These are phyloP conservation scores for Francoa sonchifolia DNA, from an alignment of 441 rosid species.

Conservation along the genomic window DNA sequence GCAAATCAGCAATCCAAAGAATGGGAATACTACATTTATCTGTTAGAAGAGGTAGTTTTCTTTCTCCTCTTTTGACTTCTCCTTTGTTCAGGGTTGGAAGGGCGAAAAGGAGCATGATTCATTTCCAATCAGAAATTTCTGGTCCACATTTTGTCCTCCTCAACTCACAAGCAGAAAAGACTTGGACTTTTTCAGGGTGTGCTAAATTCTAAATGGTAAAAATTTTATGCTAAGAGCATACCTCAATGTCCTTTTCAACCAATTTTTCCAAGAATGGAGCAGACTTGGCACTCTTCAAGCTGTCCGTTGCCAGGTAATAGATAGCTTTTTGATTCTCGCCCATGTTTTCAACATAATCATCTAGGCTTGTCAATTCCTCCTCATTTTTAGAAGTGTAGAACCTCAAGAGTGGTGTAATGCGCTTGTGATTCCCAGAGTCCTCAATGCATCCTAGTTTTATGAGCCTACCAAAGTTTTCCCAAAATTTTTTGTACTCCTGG, in stretches of 20 bases:
- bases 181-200: too few species aligned
- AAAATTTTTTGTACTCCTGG: conserved; percentile 94
- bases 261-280: conserved; percentile 96
- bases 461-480: conserved; percentile 94
- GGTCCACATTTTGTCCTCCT: too few species aligned
- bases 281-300: conserved; percentile 76
- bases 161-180: too few species aligned
- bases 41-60: too few species aligned
- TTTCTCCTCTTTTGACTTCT: too few species aligned
- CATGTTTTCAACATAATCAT: conserved; percentile 87
- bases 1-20: conserved; percentile 10
- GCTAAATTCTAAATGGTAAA: too few species aligned
- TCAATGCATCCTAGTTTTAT: conserved; percentile 90
- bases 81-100: too few species aligned
- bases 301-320: conserved; percentile 81
- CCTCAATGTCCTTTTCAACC: conserved; percentile 76
- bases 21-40: too few species aligned
- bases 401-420: conserved; percentile 68
- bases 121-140: too few species aligned
- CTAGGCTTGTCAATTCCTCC: conserved; percentile 72
- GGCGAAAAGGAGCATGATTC: too few species aligned
- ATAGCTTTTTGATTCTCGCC: conserved; percentile 86
- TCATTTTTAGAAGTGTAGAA: conserved; percentile 78
- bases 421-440: conserved; percentile 88
- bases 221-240: too few species aligned